These are phyloP conservation scores for Phlyctochytrium planicorne DNA, from an alignment of 192 early-diverging fungal species.

Conservation along the genomic window DNA sequence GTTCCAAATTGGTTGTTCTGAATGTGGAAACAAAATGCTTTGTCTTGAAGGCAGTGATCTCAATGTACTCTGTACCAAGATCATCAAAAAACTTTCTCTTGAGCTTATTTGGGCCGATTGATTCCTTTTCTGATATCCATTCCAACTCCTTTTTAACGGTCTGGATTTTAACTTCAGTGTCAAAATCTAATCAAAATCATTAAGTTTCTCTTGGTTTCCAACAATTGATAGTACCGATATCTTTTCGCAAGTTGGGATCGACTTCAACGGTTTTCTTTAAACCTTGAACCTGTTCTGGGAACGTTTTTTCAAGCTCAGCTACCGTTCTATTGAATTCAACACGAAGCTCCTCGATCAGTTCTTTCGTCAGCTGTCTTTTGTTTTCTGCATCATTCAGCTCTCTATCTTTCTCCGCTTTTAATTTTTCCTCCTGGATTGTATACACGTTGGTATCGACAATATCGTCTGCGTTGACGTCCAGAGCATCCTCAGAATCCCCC, in stretches of 20 bases:
- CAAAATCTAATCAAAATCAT: constrained; percentile 33
- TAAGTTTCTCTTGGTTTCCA: no score
- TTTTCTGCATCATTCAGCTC: constrained; percentile 54
- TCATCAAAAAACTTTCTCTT: constrained; percentile 54
- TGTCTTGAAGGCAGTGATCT: constrained; percentile 41
- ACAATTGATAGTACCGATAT: constrained; percentile 35
- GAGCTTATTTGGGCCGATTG: constrained; percentile 53
- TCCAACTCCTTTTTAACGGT: constrained; percentile 52
- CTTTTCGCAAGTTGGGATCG: constrained; percentile 46
- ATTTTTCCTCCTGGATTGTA: constrained; percentile 58
- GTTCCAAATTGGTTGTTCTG: constrained; percentile 46
- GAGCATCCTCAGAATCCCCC: constrained; percentile 5
- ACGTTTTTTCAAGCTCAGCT: constrained; percentile 41
- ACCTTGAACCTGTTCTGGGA: constrained; percentile 10
- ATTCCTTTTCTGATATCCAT: constrained; percentile 59
- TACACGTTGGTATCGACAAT: constrained; percentile 53
- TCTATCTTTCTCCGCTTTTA: constrained; percentile 58
- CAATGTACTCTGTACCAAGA: constrained; percentile 48
- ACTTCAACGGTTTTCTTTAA: constrained; percentile 27
- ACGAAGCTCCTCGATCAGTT: constrained; percentile 50
- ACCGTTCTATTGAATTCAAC: constrained; percentile 49
- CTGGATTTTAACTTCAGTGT: constrained; percentile 42
- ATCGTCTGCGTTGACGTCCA: constrained; percentile 34
- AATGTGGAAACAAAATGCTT: constrained; percentile 46
- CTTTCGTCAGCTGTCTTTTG: constrained; percentile 53